These are phyloP conservation scores for Lyophyllum decastes DNA, from an alignment of 768 basidiomycete genomes.

Conservation along the genomic window DNA sequence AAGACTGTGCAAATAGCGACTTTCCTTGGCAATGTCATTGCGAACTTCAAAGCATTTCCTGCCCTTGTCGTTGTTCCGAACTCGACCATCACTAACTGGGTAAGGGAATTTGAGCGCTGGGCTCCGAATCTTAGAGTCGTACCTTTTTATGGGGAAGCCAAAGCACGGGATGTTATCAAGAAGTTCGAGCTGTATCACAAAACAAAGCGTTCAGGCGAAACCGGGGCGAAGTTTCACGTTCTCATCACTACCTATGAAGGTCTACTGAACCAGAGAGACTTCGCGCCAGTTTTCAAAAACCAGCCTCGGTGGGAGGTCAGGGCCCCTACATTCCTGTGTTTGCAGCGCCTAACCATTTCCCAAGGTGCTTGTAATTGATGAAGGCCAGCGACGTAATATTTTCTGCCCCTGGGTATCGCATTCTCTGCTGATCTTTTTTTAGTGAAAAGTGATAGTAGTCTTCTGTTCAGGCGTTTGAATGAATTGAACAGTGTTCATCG, in stretches of 20 bases:
- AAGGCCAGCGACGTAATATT: conserved; percentile 82
- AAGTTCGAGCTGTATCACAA: conserved; percentile 79
- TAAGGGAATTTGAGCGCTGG: conserved; percentile 90
- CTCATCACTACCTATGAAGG: conserved; percentile 93
- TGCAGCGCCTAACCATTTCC: not conserved
- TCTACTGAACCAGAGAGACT: conserved; percentile 70
- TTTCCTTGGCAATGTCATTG: conserved; percentile 70
- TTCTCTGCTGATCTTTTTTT: conserved; percentile 15
- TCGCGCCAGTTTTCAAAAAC: conserved; percentile 71
- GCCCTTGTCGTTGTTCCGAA: conserved; percentile 94
- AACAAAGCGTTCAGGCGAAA: conserved; percentile 37
- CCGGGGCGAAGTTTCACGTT: conserved; percentile 78
- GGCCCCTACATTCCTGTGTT: not conserved
- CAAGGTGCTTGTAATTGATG: conserved; percentile 83
- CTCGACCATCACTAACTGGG: conserved; percentile 94
- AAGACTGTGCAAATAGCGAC: conserved; percentile 93
- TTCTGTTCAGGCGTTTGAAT: conserved; percentile 82
- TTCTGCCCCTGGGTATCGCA: conserved; percentile 5
- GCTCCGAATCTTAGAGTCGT: conserved; percentile 76
- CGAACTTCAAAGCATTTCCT: conserved; percentile 65
- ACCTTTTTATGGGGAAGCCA: conserved; percentile 82
- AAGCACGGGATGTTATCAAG: conserved; percentile 78
- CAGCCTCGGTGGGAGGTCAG: conserved; percentile 87
- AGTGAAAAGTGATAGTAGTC: conserved; percentile 84
- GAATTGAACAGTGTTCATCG: conserved; percentile 79